A percentile compares a stretch with the other conserved stretches of the same genome.
Conservation (phyloP, 139 green algal genomes). For the Eudorina sp. region DNA sequence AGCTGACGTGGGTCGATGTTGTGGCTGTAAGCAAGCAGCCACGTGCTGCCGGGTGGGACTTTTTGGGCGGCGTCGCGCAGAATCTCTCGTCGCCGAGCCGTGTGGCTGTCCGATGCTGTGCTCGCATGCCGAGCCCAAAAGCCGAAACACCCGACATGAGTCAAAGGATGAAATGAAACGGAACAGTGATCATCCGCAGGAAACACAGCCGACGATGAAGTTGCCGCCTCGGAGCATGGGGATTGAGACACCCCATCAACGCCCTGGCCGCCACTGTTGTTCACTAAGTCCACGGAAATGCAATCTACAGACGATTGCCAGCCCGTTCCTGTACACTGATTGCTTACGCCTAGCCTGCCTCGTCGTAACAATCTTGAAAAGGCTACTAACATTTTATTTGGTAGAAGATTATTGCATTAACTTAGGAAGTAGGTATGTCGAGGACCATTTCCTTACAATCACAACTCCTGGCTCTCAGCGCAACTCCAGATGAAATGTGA, state of each 20-base stretch:
- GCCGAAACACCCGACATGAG: background rate
- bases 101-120: background rate
- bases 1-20: background rate
- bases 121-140: background rate
- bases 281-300: background rate
- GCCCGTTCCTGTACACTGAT: background rate
- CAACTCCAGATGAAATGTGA: no score
- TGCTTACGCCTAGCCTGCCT: background rate
- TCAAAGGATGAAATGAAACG: background rate
- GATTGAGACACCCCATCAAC: background rate
- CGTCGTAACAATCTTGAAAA: background rate
- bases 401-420: background rate
- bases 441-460: no score
- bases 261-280: no score
- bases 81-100: background rate
- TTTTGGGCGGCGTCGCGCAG: background rate
- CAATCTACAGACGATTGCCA: background rate
- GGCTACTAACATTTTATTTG: background rate
- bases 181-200: no score
- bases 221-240: background rate
- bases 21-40: slow-evolving; percentile 6
- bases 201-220: slow-evolving; percentile 1
- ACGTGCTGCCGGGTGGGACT: background rate
- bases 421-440: no score
- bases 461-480: no score